Conservation (phyloP, 345 rosid genomes). For the Cardamine resedifolia region DNA sequence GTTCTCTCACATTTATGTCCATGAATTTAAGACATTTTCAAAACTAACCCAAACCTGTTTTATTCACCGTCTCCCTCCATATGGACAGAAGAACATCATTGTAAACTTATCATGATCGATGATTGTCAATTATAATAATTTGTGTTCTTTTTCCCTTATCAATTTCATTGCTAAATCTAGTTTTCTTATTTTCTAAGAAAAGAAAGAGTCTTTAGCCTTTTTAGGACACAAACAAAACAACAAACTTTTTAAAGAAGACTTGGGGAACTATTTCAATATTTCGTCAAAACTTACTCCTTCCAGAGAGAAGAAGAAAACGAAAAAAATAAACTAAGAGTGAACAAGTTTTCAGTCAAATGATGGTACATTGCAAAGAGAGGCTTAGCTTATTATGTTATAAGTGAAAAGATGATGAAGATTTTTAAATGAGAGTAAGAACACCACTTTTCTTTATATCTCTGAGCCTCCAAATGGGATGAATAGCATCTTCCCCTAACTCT, state of each 20-base stretch:
- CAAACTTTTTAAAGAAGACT: background rate
- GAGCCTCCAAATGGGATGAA: conserved; percentile 88
- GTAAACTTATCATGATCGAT: background rate
- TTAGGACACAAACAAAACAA: background rate
- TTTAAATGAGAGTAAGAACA: conserved; percentile 70
- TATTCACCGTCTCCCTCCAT: background rate
- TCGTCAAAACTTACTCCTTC: conserved; percentile 32
- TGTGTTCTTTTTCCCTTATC: background rate
- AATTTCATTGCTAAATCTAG: background rate
- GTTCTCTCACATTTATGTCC: background rate
- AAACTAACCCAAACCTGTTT: too few relatives aligned
- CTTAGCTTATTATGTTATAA: background rate
- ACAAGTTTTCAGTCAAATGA: conserved; percentile 1
- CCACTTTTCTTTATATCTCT: conserved; percentile 76
- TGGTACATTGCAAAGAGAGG: conserved; percentile 15
- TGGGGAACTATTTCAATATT: conserved; percentile 5
- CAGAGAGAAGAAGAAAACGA: background rate
- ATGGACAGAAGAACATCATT: background rate
- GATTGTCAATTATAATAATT: background rate
- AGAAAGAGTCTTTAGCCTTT: background rate
- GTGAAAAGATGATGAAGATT: background rate
- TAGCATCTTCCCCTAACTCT: conserved; percentile 84
- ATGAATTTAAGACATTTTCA: background rate
- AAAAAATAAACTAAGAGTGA: background rate
- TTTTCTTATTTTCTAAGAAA: background rate